Evolutionary conservation across 2,329 filamentous ascomycete genomes (phyloP).

Genomic region (Alternaria atra): DNA sequence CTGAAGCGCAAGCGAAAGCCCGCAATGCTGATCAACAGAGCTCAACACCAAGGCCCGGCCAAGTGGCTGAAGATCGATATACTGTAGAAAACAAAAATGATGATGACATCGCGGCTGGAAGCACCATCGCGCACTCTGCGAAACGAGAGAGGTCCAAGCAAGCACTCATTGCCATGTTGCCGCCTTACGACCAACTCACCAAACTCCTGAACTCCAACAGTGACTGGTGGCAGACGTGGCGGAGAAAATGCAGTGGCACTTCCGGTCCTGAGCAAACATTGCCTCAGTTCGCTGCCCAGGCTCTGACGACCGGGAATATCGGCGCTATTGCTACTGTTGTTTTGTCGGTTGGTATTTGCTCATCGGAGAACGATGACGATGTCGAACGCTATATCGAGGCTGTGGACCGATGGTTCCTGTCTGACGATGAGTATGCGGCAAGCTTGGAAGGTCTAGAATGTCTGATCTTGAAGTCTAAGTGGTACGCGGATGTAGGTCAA

Average conservation of each 20-base stretch:
- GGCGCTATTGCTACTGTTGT: constrained; percentile 51
- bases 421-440: constrained; percentile 60
- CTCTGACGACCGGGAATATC: constrained; percentile 54
- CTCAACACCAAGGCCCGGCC: constrained; percentile 22
- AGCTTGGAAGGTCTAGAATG: constrained; percentile 64
- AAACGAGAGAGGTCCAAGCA: constrained; percentile 50
- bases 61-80: constrained; percentile 31
- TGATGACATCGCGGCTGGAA: constrained; percentile 36
- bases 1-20: constrained; percentile 43
- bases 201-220: constrained; percentile 48
- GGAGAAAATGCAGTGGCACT: constrained; percentile 55
- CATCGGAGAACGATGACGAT: constrained; percentile 55
- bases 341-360: constrained; percentile 50
- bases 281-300: constrained; percentile 55
- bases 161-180: constrained; percentile 47
- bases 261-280: constrained; percentile 49
- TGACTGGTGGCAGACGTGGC: constrained; percentile 56
- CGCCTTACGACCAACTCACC: constrained; percentile 45
- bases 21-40: constrained; percentile 32
- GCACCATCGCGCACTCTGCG: constrained; percentile 29
- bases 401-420: constrained; percentile 59
- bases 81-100: constrained; percentile 44
- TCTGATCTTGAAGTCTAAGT: constrained; percentile 61
- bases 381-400: constrained; percentile 58
- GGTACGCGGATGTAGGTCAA: constrained; percentile 64